Evolutionary conservation across 148 eudicot genomes (phyloP), one percentile per base, ranked within the genome.

Genomic region (Amaranthus hypochondriacus): DNA sequence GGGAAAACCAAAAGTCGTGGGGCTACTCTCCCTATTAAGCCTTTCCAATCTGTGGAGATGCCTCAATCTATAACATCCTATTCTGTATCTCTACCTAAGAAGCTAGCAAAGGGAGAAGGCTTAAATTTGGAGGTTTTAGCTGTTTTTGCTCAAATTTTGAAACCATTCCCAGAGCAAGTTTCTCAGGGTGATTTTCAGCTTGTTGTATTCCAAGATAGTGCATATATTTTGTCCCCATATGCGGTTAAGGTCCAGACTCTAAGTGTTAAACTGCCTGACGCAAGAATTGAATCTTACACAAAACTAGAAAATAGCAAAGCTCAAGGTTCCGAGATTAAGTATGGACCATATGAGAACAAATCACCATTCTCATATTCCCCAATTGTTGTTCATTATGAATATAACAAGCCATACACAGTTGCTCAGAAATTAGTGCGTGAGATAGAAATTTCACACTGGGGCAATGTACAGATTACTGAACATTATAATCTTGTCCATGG

Each of bases 371-470:
- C 93, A 18, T 87, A 84, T 76, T 51, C 86, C 63, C 88, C 89
- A 8, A 68, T 96, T 69, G 76, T 77, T 49, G 78, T 96, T 66
- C 99, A 96, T 79, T 92, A 81, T 76, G 92, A 83, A 70, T 89
- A 84, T 83, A 90, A 87, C 77, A 83, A 77, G 55, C 96, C 99
- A n/a, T 86, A 87, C 77, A 83, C 90, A 50, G 91, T 96, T 82
- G 99, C 96, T 79, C 76, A 84, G 81, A 92, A 89, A 86, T 90
- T 96, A 82, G 89, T 90, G 59, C 89, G 99, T 47, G 99, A 96
- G 83, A 89, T 96, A 71, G 99, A 96, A 78, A 82, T 96, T 77
- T 96, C 99, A 51, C 99, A 96, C 77, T 96, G 99, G 99, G 99
- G 99, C 18, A 92, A 86, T 80, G 88, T 96, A 76, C 97, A 92